Conservation (phyloP, 345 rosid genomes). For the Eucalyptus caleyi region DNA sequence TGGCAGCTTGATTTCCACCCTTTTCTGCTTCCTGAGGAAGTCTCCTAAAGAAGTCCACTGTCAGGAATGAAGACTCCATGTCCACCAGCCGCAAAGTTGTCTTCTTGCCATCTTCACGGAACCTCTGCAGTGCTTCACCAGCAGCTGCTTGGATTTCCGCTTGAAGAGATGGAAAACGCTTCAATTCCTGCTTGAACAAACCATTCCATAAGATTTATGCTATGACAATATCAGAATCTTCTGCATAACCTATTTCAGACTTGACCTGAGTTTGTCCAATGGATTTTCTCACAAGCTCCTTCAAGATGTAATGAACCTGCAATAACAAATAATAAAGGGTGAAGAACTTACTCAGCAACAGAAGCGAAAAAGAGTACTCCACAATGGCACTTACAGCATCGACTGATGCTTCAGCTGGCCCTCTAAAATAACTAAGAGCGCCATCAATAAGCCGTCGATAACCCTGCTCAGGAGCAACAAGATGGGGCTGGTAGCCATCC, state of each 20-base stretch:
- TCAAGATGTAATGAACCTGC: constrained; percentile 52
- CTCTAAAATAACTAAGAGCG: constrained; percentile 46
- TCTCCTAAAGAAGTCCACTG: constrained; percentile 55
- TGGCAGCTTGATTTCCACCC: constrained; percentile 24
- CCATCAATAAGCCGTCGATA: constrained; percentile 55
- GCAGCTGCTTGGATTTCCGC: constrained; percentile 40
- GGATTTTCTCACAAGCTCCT: constrained; percentile 56
- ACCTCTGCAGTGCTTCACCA: constrained; percentile 37
- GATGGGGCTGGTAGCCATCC: constrained; percentile 71
- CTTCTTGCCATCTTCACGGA: constrained; percentile 46
- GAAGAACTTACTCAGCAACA: background rate
- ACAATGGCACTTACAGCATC: constrained; percentile 40
- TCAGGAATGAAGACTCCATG: constrained; percentile 64
- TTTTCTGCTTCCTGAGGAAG: constrained; percentile 43
- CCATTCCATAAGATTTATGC: background rate
- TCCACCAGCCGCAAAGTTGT: constrained; percentile 46
- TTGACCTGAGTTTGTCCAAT: constrained; percentile 51
- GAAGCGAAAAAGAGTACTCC: background rate
- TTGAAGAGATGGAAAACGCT: constrained; percentile 55
- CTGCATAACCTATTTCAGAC: background rate
- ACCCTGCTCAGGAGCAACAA: constrained; percentile 68
- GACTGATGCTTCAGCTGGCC: constrained; percentile 72
- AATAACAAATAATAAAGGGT: background rate
- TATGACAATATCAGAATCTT: background rate
- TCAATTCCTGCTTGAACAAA: constrained; percentile 35